Evolutionary conservation across 164 flowering plant genomes (phyloP).

Genomic region (Stephania japonica): DNA sequence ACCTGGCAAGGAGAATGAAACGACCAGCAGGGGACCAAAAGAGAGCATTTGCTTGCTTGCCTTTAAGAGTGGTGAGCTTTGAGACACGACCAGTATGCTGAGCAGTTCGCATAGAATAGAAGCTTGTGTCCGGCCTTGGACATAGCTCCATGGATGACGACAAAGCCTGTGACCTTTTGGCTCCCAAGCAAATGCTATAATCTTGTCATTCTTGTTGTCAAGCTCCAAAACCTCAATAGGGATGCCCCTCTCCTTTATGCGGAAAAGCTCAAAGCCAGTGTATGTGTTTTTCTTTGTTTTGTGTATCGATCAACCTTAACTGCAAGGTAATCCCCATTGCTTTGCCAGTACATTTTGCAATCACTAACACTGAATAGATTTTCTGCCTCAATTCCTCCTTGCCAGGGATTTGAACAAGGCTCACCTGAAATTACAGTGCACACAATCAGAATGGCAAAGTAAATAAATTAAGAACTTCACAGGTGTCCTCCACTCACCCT

Average conservation of each 20-base stretch:
- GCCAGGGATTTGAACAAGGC: conserved; percentile 85
- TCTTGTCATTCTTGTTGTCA: conserved; percentile 94
- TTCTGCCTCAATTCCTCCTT: conserved; percentile 91
- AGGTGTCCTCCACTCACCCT: conserved; percentile 43
- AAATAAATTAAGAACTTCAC: not conserved
- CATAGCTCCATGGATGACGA: conserved; percentile 88
- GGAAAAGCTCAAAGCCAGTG: conserved; percentile 97
- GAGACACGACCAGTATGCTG: conserved; percentile 55
- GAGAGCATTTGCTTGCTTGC: conserved; percentile 93
- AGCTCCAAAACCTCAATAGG: conserved; percentile 98
- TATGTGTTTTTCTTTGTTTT: conserved; percentile 92
- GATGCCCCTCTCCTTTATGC: conserved; percentile 88
- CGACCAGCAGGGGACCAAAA: conserved; percentile 95
- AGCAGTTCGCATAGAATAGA: conserved; percentile 69
- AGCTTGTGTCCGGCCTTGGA: conserved; percentile 83
- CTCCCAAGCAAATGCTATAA: conserved; percentile 98
- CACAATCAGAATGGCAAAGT: not conserved
- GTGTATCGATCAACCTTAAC: conserved; percentile 93
- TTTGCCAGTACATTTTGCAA: conserved; percentile 99
- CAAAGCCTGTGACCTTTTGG: conserved; percentile 98
- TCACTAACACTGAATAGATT: conserved; percentile 96
- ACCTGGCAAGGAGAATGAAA: conserved; percentile 78
- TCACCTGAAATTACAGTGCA: conserved; percentile 39
- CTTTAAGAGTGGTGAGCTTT: conserved; percentile 82
- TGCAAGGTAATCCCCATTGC: conserved; percentile 97